These are phyloP conservation scores for Acanthamoeba healyi DNA, from an alignment of 208 protist species.

Conservation along the genomic window DNA sequence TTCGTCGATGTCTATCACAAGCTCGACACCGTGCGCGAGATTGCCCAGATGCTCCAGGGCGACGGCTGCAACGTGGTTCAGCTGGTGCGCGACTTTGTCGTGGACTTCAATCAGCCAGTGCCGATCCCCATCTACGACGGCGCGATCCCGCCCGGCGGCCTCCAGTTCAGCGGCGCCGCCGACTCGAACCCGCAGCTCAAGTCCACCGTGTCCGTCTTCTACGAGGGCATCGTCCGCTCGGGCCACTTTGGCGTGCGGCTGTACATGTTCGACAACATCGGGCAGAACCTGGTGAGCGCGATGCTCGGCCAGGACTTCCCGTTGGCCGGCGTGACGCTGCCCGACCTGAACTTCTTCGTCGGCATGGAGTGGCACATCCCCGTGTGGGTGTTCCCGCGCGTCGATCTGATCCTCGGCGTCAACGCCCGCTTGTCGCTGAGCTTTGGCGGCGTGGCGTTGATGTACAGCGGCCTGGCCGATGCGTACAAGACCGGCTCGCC, in stretches of 20 bases:
- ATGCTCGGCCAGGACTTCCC: slow-evolving; percentile 57
- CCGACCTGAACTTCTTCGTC: slow-evolving; percentile 20
- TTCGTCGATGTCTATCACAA: slow-evolving; percentile 5
- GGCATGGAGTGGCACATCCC: slow-evolving; percentile 49
- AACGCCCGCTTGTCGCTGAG: not conserved
- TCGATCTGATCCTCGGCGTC: slow-evolving; percentile 39
- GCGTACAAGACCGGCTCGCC: slow-evolving; percentile 34
- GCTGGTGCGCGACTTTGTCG: slow-evolving; percentile 12
- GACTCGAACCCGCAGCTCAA: not conserved
- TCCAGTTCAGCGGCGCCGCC: slow-evolving; percentile 19
- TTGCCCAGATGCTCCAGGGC: not conserved
- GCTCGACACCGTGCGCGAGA: not conserved
- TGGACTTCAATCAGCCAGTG: slow-evolving; percentile 20
- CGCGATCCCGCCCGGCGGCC: slow-evolving; percentile 21
- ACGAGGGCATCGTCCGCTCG: not conserved
- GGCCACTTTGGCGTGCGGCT: slow-evolving; percentile 52
- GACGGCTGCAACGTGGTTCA: slow-evolving; percentile 66
- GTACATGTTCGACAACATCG: slow-evolving; percentile 58
- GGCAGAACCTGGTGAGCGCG: slow-evolving; percentile 7
- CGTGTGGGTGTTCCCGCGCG: slow-evolving; percentile 23
- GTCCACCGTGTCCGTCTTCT: not conserved
- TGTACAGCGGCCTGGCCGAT: slow-evolving; percentile 41
- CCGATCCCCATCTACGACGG: not conserved
- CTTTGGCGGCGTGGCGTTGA: slow-evolving; percentile 63
- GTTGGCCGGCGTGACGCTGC: slow-evolving; percentile 61